Evolutionary conservation across 345 rosid genomes (phyloP).

Genomic region (Pelargonium nanum): DNA sequence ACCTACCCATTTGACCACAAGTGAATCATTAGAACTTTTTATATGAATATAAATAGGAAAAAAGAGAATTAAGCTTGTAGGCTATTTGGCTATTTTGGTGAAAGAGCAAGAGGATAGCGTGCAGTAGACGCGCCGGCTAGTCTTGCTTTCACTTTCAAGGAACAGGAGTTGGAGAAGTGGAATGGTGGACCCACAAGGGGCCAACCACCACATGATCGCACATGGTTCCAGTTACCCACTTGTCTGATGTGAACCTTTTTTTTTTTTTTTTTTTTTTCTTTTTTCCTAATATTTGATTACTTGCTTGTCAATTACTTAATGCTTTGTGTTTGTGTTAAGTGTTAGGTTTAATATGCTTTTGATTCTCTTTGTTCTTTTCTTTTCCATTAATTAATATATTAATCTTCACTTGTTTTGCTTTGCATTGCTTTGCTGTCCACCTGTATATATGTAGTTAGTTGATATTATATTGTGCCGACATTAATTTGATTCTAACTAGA

Average conservation of each 20-base stretch:
- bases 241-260: conserved; percentile 13
- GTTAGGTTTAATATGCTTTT: neutral
- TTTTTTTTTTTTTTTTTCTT: neutral
- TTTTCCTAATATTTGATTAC: conserved; percentile 20
- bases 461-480: neutral
- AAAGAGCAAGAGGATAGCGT: neutral
- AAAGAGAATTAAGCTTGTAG: neutral
- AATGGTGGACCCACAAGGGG: conserved; percentile 19
- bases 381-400: too few relatives aligned
- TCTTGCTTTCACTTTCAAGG: conserved; percentile 11
- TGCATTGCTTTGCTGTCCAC: neutral
- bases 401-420: neutral
- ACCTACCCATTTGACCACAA: too few relatives aligned
- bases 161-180: conserved; percentile 22
- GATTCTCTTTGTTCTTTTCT: too few relatives aligned
- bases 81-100: neutral
- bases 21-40: too few relatives aligned
- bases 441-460: too few relatives aligned
- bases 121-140: neutral
- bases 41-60: too few relatives aligned
- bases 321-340: conserved; percentile 22
- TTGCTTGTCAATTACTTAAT: conserved; percentile 13
- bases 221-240: conserved; percentile 29
- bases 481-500: neutral
- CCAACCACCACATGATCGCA: conserved; percentile 37